A percentile compares a stretch with the other conserved stretches of the same genome.
Evolutionary conservation across 305 asterid species (phyloP).

Genomic region (Solanum hybrid): DNA sequence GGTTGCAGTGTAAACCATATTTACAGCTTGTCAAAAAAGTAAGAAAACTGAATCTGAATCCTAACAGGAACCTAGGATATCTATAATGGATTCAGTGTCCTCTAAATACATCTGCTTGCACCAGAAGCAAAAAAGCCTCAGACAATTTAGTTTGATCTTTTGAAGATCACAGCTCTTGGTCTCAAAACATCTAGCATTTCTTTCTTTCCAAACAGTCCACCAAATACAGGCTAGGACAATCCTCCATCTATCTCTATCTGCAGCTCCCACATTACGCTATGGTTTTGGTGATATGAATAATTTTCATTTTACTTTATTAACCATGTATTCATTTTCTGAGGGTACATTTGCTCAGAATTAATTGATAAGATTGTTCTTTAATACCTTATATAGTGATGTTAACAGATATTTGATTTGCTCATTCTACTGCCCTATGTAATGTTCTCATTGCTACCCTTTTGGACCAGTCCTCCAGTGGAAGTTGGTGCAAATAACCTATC

Average conservation of each 20-base stretch:
- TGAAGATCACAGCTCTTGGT: background rate
- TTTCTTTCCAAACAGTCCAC: background rate
- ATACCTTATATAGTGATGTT: background rate
- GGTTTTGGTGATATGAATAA: background rate
- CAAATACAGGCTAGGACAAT: background rate
- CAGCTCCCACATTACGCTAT: background rate
- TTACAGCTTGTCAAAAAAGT: background rate
- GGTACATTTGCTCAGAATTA: background rate
- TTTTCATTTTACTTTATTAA: background rate
- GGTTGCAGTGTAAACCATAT: background rate
- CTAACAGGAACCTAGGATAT: background rate
- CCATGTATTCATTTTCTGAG: background rate
- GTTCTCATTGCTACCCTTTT: background rate
- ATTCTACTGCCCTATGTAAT: background rate
- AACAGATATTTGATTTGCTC: background rate
- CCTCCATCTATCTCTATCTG: background rate
- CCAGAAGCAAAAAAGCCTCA: background rate
- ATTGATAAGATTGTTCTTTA: background rate
- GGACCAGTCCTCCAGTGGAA: background rate
- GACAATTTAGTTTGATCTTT: background rate
- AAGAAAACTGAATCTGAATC: background rate
- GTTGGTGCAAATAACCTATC: background rate
- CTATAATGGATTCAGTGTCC: background rate
- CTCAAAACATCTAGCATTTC: background rate
- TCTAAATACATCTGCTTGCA: background rate